Conservation (phyloP, 345 rosid genomes). For the Gossypioides kirkii region DNA sequence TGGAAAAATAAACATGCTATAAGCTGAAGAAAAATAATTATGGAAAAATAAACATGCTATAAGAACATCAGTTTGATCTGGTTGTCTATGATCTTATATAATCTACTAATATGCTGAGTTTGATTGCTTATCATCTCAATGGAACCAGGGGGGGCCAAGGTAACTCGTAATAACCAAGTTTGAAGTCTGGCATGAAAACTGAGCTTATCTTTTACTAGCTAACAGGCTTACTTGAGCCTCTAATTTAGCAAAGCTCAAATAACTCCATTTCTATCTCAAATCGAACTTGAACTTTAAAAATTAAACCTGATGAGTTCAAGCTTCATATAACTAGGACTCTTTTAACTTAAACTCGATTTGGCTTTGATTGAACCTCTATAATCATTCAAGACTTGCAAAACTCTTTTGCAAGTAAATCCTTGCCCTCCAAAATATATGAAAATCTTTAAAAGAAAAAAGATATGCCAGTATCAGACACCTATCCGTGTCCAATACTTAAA, state of each 20-base stretch:
- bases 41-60: neutral
- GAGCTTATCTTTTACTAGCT: neutral
- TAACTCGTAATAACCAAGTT: neutral
- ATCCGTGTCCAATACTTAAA: neutral
- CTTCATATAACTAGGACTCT: neutral
- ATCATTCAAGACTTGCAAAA: neutral
- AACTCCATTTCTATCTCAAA: neutral
- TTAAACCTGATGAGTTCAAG: neutral
- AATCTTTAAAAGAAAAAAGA: neutral
- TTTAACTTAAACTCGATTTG: neutral
- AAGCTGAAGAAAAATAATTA: neutral
- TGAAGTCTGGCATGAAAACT: neutral
- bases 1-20: too few species aligned
- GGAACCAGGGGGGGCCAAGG: neutral
- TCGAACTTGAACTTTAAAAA: neutral
- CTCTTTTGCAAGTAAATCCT: neutral
- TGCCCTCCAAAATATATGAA: too few species aligned
- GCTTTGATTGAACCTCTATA: too few species aligned
- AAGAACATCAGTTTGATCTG: neutral
- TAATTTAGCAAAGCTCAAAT: neutral
- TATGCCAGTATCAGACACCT: neutral
- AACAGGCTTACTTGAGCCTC: neutral
- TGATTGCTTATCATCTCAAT: neutral
- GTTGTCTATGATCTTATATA: neutral
- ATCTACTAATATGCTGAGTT: neutral